Base-by-base conservation (phyloP, 2,329 filamentous ascomycete genomes). In the Ceratocystis colombiana region DNA sequence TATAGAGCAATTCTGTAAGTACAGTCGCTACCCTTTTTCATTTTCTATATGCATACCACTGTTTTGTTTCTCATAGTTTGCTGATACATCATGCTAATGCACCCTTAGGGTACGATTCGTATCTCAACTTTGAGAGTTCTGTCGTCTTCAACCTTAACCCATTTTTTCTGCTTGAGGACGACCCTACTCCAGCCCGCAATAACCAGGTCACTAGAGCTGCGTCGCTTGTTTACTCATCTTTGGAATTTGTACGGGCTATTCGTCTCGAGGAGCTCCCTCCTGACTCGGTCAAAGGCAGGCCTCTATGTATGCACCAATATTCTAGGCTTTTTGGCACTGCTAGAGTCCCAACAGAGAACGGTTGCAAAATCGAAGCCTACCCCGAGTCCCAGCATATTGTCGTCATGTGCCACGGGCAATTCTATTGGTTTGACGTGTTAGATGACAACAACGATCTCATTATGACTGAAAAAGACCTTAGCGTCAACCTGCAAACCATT, bases 361-460 rank as follows among this genome's bases (percentile, higher is more conserved):
- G 94, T 4, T 99, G 94, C 74, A 88, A 96, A 71, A 97, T 99
- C 72, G 91, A 92, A 69, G 92, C 97, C 74, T 92, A 97, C 72
- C 89, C 91, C 0, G 84, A 87, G n/a, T 90, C 93, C 2, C 96
- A 91, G 77, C 94, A 99, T 74, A 80, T 99, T 46, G 88, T 96
- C 8, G 90, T 97, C 55, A 82, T 97, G 76, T 96, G 90, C 73
- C 89, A 93, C 70, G 94, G 94, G 1, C 94, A 99, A 71, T 92
- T 97, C 72, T 99, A 99, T 76, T 97, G 93, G 93, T 99, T 99
- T 72, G 94, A 99, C 75, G 92, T 96, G 1, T 79, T 99, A 20
- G 94, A 99, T 71, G 88, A 93, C 70, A 96, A 96, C 75, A 89
- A 89, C 5, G 94, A 99, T 74, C 79, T 96, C 66, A 96, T 99